Evolutionary conservation across 257 asterid genomes (phyloP).

Genomic region (Solanum piurae): DNA sequence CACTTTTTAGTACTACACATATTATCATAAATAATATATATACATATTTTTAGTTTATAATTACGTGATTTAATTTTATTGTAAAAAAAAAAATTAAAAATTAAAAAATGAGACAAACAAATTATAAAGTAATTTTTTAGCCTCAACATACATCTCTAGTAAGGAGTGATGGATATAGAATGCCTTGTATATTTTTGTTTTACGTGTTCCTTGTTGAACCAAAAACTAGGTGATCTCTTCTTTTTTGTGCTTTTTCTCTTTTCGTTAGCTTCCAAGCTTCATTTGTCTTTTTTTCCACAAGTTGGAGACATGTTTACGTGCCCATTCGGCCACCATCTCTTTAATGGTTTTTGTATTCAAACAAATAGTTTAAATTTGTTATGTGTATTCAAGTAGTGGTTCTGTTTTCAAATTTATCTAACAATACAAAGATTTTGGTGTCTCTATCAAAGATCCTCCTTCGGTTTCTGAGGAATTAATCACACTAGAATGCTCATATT

Average conservation of each 20-base stretch:
- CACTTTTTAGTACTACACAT: not conserved
- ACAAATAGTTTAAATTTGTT: not conserved
- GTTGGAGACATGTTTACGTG: not conserved
- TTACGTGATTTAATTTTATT: too few relatives aligned
- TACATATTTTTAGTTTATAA: not conserved
- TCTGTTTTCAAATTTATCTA: not conserved
- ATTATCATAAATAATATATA: too few relatives aligned
- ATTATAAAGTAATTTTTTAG: too few relatives aligned
- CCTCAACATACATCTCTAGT: too few relatives aligned
- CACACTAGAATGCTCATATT: not conserved
- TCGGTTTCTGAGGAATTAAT: not conserved
- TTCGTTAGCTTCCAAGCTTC: not conserved
- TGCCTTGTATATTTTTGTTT: not conserved
- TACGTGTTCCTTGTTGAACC: not conserved
- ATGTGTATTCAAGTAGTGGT: not conserved
- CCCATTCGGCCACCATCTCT: not conserved
- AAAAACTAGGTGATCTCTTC: not conserved
- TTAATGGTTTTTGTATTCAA: not conserved
- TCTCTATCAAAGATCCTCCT: not conserved
- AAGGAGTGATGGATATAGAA: not conserved
- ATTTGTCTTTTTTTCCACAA: not conserved
- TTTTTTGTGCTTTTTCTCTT: not conserved
- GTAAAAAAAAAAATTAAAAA: too few relatives aligned
- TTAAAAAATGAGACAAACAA: too few relatives aligned
- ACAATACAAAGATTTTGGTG: not conserved